Evolutionary conservation across 225 moss, liverwort and hornwort species (phyloP).

Genomic region (Lunularia cruciata): DNA sequence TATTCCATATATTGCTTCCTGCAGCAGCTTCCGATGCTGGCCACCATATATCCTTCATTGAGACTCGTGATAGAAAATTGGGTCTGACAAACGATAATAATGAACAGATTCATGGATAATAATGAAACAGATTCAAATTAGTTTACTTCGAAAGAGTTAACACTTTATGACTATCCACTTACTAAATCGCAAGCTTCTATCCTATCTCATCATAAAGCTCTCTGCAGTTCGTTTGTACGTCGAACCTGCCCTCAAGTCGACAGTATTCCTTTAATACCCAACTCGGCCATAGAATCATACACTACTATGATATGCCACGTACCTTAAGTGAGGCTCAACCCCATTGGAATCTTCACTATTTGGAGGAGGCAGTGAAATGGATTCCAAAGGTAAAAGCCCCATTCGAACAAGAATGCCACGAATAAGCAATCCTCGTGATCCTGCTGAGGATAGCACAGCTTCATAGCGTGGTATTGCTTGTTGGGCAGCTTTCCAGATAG

Average conservation of each 20-base stretch:
- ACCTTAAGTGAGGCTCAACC: constrained; percentile 46
- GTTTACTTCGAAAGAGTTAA: no score
- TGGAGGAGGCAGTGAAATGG: constrained; percentile 19
- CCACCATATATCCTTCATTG: constrained; percentile 82
- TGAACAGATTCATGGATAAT: neutral
- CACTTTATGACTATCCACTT: no score
- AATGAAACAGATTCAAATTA: no score
- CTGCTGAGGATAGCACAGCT: constrained; percentile 83
- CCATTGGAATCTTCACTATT: constrained; percentile 20
- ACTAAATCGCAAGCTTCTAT: no score
- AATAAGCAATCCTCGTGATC: constrained; percentile 67
- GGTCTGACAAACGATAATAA: constrained; percentile 37
- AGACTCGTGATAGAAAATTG: constrained; percentile 67
- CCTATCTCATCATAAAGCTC: no score
- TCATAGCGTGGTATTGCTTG: constrained; percentile 88
- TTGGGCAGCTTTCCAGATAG: constrained; percentile 74
- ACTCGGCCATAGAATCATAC: no score
- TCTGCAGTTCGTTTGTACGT: no score
- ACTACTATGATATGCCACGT: no score
- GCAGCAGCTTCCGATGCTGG: constrained; percentile 66
- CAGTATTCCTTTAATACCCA: no score
- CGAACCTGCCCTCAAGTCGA: no score
- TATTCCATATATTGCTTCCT: constrained; percentile 55
- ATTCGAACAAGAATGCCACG: constrained; percentile 67
- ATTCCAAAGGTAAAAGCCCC: constrained; percentile 64